Evolutionary conservation across 768 basidiomycete genomes (phyloP).

Genomic region (Russula foetens): DNA sequence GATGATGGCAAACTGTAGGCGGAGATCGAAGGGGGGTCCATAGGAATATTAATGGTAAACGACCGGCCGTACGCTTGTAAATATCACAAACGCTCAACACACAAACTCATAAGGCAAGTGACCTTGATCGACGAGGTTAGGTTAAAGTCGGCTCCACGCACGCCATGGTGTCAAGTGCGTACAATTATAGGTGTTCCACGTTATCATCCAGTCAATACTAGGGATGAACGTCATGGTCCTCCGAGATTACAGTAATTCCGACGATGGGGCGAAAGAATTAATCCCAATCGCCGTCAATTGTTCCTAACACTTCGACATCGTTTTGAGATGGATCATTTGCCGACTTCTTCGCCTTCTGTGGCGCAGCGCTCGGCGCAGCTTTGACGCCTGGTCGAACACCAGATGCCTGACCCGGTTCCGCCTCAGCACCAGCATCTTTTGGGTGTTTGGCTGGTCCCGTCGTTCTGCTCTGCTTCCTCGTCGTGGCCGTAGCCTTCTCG

Average conservation of each 20-base stretch:
- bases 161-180: not conserved
- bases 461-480: conserved; percentile 15
- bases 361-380: not conserved
- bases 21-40: not conserved
- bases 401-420: not conserved
- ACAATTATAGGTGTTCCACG: not conserved
- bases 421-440: not conserved
- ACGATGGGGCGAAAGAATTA: not conserved
- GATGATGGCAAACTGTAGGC: not conserved
- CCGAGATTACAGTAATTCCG: not conserved
- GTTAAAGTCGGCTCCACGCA: no score
- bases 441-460: conserved; percentile 5
- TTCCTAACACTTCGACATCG: conserved; percentile 27
- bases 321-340: conserved; percentile 16
- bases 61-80: no score
- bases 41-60: no score
- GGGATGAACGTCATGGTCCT: not conserved
- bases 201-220: not conserved
- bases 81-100: no score
- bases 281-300: conserved; percentile 24
- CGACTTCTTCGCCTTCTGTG: conserved; percentile 12
- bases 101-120: no score
- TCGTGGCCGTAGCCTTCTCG: not conserved
- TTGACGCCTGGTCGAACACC: conserved; percentile 4
- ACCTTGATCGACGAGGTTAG: no score